These are phyloP conservation scores for Brassica rapa DNA, from an alignment of 345 rosid species.

Conservation along the genomic window DNA sequence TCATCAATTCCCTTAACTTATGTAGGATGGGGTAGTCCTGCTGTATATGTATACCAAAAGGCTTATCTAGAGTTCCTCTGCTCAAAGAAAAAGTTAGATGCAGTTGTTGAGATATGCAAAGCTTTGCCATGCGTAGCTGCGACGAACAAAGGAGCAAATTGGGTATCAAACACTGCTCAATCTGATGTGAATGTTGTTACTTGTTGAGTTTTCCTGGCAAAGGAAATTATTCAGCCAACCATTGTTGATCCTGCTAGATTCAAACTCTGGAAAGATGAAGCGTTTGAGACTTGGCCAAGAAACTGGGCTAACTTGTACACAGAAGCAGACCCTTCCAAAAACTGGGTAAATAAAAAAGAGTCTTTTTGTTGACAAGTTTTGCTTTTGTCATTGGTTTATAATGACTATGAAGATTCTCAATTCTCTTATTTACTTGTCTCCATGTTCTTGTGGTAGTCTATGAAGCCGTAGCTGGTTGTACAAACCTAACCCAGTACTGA, in stretches of 20 bases:
- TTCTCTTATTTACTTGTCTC: not conserved
- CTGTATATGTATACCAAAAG: slow-evolving; percentile 93
- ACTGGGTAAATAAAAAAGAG: not conserved
- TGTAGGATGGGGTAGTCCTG: slow-evolving; percentile 98
- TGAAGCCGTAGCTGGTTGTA: slow-evolving; percentile 68
- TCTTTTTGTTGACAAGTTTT: too few relatives aligned
- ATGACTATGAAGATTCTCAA: too few relatives aligned
- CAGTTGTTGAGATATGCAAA: slow-evolving; percentile 67
- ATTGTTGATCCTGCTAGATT: slow-evolving; percentile 93
- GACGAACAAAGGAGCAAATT: slow-evolving; percentile 52
- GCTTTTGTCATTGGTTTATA: too few relatives aligned
- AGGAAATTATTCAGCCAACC: slow-evolving; percentile 91
- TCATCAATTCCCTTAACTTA: not conserved
- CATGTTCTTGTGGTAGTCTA: slow-evolving; percentile 47
- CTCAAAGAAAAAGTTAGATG: slow-evolving; percentile 64
- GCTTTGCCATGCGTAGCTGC: too few relatives aligned
- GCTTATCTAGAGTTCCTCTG: slow-evolving; percentile 97
- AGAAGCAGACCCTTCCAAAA: slow-evolving; percentile 55
- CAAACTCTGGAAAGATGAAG: slow-evolving; percentile 94
- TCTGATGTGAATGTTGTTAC: slow-evolving; percentile 85
- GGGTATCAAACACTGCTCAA: slow-evolving; percentile 56
- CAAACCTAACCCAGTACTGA: slow-evolving; percentile 75
- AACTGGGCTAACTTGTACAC: slow-evolving; percentile 79
- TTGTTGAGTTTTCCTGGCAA: slow-evolving; percentile 91
- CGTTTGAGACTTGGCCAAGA: slow-evolving; percentile 88